These are phyloP conservation scores for Vitis labrusca DNA, from an alignment of 164 flowering plant species.

Conservation along the genomic window DNA sequence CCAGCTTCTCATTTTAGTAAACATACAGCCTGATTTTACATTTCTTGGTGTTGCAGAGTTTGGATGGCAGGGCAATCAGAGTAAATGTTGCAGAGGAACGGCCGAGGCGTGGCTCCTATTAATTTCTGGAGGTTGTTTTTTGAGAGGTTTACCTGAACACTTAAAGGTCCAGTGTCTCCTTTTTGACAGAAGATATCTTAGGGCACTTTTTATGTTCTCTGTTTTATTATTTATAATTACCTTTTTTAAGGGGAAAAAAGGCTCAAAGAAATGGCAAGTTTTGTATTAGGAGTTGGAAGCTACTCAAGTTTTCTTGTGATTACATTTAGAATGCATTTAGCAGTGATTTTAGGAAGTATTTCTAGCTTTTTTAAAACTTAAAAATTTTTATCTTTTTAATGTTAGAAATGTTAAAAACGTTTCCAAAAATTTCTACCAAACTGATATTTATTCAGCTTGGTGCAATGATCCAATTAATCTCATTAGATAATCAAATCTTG, in stretches of 20 bases:
- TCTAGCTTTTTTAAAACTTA: no score
- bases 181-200: background rate
- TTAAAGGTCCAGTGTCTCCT: background rate
- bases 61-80: constrained; percentile 42
- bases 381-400: no score
- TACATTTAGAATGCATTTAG: background rate
- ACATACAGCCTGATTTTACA: background rate
- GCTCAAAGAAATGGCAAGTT: background rate
- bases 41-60: constrained; percentile 26
- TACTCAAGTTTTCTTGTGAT: background rate
- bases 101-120: constrained; percentile 27
- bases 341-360: no score
- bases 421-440: no score
- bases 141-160: background rate
- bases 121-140: background rate
- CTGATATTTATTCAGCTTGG: no score
- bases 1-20: background rate
- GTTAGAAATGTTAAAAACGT: no score
- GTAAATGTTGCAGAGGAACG: constrained; percentile 31
- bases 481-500: background rate
- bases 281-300: background rate
- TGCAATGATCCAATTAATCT: background rate
- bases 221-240: background rate
- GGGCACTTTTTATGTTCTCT: background rate
- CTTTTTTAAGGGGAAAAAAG: background rate